phyloP scores from a whole-genome alignment of 1,139 yeast species.

The Lodderomyces oxycetoniae region DNA sequence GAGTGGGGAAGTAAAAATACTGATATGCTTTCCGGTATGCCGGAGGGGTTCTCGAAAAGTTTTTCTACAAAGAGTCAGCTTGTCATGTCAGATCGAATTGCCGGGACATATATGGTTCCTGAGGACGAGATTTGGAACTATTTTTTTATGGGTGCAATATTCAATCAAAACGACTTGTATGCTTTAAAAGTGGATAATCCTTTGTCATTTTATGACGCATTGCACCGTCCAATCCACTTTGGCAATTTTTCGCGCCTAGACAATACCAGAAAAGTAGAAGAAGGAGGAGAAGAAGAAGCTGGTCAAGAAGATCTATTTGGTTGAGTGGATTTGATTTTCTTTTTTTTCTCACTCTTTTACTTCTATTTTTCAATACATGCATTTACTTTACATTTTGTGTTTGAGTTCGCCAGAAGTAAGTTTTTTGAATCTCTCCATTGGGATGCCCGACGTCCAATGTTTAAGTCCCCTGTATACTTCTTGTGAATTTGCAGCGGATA shows the following conservation, averaged over 20 bases:
- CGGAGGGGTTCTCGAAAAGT: constrained; percentile 58
- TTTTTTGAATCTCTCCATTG: constrained; percentile 61
- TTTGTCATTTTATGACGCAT: constrained; percentile 72
- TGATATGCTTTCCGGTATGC: constrained; percentile 49
- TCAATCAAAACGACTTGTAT: constrained; percentile 60
- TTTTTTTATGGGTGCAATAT: constrained; percentile 81
- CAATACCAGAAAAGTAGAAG: constrained; percentile 46
- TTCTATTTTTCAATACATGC: too few species aligned
- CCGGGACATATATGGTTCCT: constrained; percentile 86
- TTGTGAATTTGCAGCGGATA: constrained; percentile 50
- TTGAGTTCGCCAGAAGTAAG: constrained; percentile 52
- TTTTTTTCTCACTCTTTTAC: too few species aligned
- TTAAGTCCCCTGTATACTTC: constrained; percentile 66
- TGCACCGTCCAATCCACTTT: constrained; percentile 88
- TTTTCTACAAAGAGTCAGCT: constrained; percentile 67
- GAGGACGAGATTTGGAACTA: constrained; percentile 86
- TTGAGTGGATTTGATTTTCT: too few species aligned
- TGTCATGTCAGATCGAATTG: constrained; percentile 66
- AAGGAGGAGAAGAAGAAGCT: constrained; percentile 53
- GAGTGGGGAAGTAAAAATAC: constrained; percentile 72
- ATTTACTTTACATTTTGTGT: constrained; percentile 47
- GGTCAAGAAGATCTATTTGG: constrained; percentile 70
- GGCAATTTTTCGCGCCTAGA: constrained; percentile 67
- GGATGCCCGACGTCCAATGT: constrained; percentile 68
- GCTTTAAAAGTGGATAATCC: constrained; percentile 76